Conservation (phyloP, 2,329 filamentous ascomycete genomes). For the Colletotrichum acutatum region DNA sequence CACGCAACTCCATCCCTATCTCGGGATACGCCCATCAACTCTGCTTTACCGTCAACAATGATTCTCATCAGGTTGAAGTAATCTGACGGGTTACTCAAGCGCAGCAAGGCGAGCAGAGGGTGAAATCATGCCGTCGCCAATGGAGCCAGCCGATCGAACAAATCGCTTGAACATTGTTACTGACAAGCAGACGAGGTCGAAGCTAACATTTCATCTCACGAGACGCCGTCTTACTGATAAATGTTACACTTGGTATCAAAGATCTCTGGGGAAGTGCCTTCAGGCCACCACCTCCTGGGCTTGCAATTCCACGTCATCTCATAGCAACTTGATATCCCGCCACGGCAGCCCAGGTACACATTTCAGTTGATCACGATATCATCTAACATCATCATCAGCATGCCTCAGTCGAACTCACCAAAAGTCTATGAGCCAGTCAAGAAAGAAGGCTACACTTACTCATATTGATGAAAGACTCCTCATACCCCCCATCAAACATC, state of each 20-base stretch:
- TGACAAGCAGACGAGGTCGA: no score
- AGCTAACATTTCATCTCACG: no score
- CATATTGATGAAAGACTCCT: slow-evolving; percentile 18
- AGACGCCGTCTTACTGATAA: not conserved
- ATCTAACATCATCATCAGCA: not conserved
- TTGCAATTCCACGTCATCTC: slow-evolving; percentile 14
- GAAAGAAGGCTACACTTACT: slow-evolving; percentile 2
- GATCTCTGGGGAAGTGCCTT: slow-evolving; percentile 4
- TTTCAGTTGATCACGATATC: slow-evolving; percentile 24
- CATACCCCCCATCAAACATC: not conserved
- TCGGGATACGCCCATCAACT: not conserved
- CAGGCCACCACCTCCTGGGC: slow-evolving; percentile 21
- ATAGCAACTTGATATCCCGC: slow-evolving; percentile 20
- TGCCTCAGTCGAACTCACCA: no score
- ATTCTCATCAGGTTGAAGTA: no score
- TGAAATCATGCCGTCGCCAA: no score
- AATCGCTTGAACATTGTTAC: no score
- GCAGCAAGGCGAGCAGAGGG: no score
- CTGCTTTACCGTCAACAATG: not conserved
- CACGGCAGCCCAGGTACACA: slow-evolving; percentile 22
- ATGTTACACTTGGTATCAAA: slow-evolving; percentile 17
- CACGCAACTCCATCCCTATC: not conserved
- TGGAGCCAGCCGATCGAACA: no score
- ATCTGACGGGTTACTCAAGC: no score
- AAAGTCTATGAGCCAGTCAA: no score